Conservation (phyloP, 2,329 filamentous ascomycete species). For the Aspergillus transmontanensis region DNA sequence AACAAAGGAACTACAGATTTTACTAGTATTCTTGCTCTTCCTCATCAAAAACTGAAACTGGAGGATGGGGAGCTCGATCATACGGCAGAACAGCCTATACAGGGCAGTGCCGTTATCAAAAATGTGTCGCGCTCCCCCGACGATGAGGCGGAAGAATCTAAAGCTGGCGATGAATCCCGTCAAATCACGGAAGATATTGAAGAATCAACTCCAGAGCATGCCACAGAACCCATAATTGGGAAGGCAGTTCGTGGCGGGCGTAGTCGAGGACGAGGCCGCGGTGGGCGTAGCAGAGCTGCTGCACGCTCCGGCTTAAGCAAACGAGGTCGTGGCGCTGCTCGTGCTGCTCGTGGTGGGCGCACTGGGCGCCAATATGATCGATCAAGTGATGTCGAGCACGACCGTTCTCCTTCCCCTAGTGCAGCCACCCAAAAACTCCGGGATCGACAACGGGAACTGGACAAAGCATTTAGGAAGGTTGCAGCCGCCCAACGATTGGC, state of each 20-base stretch:
- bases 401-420: slow-evolving; percentile 39
- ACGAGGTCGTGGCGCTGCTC: slow-evolving; percentile 33
- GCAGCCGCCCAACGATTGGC: slow-evolving; percentile 45
- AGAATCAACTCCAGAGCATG: slow-evolving; percentile 22
- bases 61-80: slow-evolving; percentile 31
- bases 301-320: slow-evolving; percentile 22
- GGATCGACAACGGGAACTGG: slow-evolving; percentile 46
- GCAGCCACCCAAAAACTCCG: slow-evolving; percentile 41
- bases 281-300: slow-evolving; percentile 34
- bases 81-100: slow-evolving; percentile 24
- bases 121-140: slow-evolving; percentile 23
- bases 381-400: slow-evolving; percentile 34
- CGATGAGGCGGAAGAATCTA: slow-evolving; percentile 16
- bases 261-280: slow-evolving; percentile 36
- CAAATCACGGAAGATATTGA: slow-evolving; percentile 29
- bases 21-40: slow-evolving; percentile 17
- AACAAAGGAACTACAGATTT: slow-evolving; percentile 19
- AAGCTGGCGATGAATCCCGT: slow-evolving; percentile 18
- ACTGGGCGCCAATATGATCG: slow-evolving; percentile 27
- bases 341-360: slow-evolving; percentile 28
- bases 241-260: slow-evolving; percentile 34
- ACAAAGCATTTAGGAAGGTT: slow-evolving; percentile 44
- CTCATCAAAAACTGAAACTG: slow-evolving; percentile 34
- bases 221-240: slow-evolving; percentile 19
- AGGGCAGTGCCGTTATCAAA: slow-evolving; percentile 25